phyloP scores from a whole-genome alignment of 176 grass and related monocot genomes.

The Avena eriantha region DNA sequence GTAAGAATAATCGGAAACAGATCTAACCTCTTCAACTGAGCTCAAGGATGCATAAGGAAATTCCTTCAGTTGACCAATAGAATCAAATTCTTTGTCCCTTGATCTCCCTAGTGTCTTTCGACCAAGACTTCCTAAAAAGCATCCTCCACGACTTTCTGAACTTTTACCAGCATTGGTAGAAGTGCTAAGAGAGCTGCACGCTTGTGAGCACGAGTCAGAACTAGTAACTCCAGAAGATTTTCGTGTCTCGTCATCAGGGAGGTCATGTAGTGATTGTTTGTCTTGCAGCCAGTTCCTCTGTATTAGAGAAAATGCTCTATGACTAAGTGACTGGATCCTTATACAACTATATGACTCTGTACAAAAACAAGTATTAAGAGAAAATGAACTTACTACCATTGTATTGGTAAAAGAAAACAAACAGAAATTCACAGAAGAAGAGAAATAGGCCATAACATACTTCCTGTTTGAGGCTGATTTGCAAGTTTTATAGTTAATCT shows the following conservation, averaged over 20 bases:
- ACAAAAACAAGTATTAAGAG: conserved; percentile 20
- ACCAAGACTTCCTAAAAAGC: conserved; percentile 40
- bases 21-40: conserved; percentile 51
- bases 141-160: conserved; percentile 56
- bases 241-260: conserved; percentile 29
- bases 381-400: conserved; percentile 2
- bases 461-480: conserved; percentile 45
- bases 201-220: conserved; percentile 31
- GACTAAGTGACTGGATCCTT: conserved; percentile 57
- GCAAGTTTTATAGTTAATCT: conserved; percentile 67
- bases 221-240: conserved; percentile 43
- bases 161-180: conserved; percentile 48
- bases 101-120: conserved; percentile 41
- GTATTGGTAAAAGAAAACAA: conserved; percentile 3
- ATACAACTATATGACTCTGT: conserved; percentile 48
- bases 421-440: conserved; percentile 27
- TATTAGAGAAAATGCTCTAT: conserved; percentile 54
- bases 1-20: conserved; percentile 13
- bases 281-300: conserved; percentile 52
- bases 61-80: conserved; percentile 38
- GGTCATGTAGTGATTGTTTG: conserved; percentile 46
- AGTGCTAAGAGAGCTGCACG: conserved; percentile 39
- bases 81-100: conserved; percentile 38
- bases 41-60: conserved; percentile 44
- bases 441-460: conserved; percentile 51